A percentile compares a stretch with the other conserved stretches of the same genome.
Evolutionary conservation across 345 rosid genomes (phyloP).

Genomic region (Hibiscus trionum): DNA sequence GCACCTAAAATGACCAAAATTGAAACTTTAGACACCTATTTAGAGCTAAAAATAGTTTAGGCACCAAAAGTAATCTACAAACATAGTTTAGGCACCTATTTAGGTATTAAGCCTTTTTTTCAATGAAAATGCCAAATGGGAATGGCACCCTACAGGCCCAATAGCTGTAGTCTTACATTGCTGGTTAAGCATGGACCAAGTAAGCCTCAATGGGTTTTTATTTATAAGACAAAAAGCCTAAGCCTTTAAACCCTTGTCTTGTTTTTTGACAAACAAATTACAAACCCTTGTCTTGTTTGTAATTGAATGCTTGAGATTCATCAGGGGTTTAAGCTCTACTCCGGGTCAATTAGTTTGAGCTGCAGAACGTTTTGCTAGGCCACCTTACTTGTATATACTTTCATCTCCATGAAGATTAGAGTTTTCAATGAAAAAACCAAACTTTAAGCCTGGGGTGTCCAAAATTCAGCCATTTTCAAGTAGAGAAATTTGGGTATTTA

Average conservation of each 20-base stretch:
- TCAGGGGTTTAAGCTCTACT: neutral
- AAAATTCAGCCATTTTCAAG: constrained; percentile 4
- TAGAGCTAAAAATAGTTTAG: too few species aligned
- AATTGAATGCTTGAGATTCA: neutral
- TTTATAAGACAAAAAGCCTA: neutral
- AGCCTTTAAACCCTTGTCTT: neutral
- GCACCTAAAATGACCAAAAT: too few species aligned
- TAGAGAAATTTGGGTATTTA: neutral
- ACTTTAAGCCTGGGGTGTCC: constrained; percentile 10
- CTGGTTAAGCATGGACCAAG: neutral
- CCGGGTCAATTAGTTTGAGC: neutral
- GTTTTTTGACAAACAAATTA: neutral
- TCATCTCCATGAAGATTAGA: constrained; percentile 26
- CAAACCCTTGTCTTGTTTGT: too few species aligned
- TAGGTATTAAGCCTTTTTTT: too few species aligned
- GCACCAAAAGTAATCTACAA: too few species aligned
- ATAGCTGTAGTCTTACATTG: neutral
- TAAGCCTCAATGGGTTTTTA: neutral
- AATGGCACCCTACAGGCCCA: neutral
- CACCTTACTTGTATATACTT: neutral
- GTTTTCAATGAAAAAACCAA: constrained; percentile 10
- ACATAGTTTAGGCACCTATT: neutral
- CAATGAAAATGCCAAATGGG: neutral
- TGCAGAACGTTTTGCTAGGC: constrained; percentile 14
- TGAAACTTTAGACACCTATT: too few species aligned